Percentiles rank a stretch among this genome's conserved stretches.
Evolutionary conservation across 768 basidiomycete species (phyloP).

Genomic region (Megacollybia marginata): DNA sequence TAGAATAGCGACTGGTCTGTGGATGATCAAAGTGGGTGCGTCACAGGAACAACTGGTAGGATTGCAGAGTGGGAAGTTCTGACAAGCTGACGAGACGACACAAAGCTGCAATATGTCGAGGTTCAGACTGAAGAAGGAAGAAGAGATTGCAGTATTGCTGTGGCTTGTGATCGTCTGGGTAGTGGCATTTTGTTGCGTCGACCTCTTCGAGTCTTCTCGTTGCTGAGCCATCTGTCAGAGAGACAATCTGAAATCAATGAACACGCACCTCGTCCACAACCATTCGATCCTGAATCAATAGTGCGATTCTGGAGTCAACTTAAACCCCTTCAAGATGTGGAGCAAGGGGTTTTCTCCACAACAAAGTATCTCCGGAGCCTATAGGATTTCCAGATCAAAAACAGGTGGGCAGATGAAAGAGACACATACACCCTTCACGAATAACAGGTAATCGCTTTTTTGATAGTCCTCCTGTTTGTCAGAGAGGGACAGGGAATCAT

Average conservation of each 20-base stretch:
- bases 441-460: too few species aligned
- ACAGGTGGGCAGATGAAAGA: too few species aligned
- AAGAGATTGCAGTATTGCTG: constrained; percentile 98
- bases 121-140: constrained; percentile 97
- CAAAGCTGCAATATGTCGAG: constrained; percentile 91
- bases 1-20: constrained; percentile 6
- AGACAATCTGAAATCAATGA: not conserved
- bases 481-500: too few species aligned
- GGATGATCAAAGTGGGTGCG: too few species aligned
- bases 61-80: constrained; percentile 99
- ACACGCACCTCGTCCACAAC: constrained; percentile 84
- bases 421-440: too few species aligned
- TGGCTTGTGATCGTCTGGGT: constrained; percentile 88
- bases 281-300: constrained; percentile 98
- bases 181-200: constrained; percentile 86
- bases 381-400: too few species aligned
- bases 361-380: too few species aligned
- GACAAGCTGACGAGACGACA: constrained; percentile 93
- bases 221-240: constrained; percentile 44
- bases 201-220: constrained; percentile 93
- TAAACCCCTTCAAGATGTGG: too few species aligned
- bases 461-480: too few species aligned
- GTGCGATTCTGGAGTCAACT: constrained; percentile 94
- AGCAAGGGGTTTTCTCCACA: too few species aligned
- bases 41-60: too few species aligned